phyloP scores from a whole-genome alignment of 495 filamentous ascomycete species.

The Aspergillus cristatus region DNA sequence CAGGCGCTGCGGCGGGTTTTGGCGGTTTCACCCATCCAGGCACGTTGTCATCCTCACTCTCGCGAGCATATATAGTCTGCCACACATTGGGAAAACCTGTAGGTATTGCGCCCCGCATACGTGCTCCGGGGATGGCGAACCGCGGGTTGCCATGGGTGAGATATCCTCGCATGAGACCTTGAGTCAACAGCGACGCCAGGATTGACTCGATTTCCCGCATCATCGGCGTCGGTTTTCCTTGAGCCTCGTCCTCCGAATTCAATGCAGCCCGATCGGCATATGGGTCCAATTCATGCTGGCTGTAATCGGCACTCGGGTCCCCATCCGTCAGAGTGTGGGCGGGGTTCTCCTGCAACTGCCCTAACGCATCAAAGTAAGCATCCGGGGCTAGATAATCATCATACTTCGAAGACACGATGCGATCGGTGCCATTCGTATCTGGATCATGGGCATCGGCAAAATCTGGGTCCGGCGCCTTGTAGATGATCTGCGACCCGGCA shows the following conservation, averaged over 20 bases:
- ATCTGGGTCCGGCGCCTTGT: conserved; percentile 22
- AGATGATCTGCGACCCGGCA: conserved; percentile 27
- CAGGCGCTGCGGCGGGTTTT: conserved; percentile 8
- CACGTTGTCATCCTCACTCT: conserved; percentile 32
- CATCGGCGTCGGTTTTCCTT: conserved; percentile 40
- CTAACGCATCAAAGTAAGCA: conserved; percentile 28
- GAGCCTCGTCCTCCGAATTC: conserved; percentile 13
- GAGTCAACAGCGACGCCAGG: conserved; percentile 65
- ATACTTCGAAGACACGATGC: conserved; percentile 18
- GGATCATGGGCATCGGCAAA: conserved; percentile 16
- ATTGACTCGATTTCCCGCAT: conserved; percentile 68
- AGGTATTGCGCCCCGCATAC: conserved; percentile 48
- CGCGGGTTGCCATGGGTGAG: conserved; percentile 63
- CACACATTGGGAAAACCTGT: conserved; percentile 56
- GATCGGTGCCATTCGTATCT: conserved; percentile 6
- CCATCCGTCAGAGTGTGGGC: conserved; percentile 24
- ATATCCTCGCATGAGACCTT: conserved; percentile 81
- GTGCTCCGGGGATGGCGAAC: conserved; percentile 77
- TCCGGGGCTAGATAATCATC: conserved; percentile 29
- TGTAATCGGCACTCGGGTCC: conserved; percentile 35
- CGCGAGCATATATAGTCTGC: conserved; percentile 42
- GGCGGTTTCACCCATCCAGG: conserved; percentile 48
- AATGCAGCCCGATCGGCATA: conserved; percentile 16
- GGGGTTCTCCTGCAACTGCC: conserved; percentile 20
- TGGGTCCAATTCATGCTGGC: conserved; percentile 34